Base-by-base conservation (phyloP, 768 basidiomycete species). In the Termitomyces titanicus region DNA sequence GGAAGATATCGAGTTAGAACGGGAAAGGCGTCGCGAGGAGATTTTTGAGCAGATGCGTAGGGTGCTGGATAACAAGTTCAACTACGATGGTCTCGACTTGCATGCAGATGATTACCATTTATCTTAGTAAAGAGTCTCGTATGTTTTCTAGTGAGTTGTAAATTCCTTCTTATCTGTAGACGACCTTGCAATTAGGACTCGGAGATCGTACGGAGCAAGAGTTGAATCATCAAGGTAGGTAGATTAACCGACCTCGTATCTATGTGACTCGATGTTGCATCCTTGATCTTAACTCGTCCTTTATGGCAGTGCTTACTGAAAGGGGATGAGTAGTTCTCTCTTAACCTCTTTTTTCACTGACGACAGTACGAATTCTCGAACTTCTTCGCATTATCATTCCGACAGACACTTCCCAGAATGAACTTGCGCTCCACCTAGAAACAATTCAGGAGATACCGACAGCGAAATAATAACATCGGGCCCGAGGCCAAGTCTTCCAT, bases 361-460 rank as follows among this genome's bases (percentile, higher is more conserved):
- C 2, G 27, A 48, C 42, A 45, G 54, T 55, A 55, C 24, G 18
- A 11, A 22, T 37, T 2, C 20, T 47, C 22, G 33, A 34, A 24
- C 17, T 25, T 29, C 11, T 27, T 7, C n/a, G 29, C 29, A 20
- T 13, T 4, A 29, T 10, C 20, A 25, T 25, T n/a, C 33, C 34
- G 17, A 10, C 37, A 12, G 3, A 17, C 15, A 34, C 33, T 43
- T 43, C 29, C 8, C n/a, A 50, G 47, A 50, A 44, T 50, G 54
- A 47, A 17, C 50, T 43, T 47, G 47, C 12, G 39, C 54, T 27
- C 48, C 54, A 37, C 47, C 35, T 18, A 47, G 42, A 43, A 55
- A 47, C 17, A 55, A 29, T 17, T 49, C 54, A n/a, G 39, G 17
- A 49, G 54, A 48, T 11, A 49, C 49, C 22, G 38, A 55, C 10